Percentiles rank a stretch among this genome's conserved stretches.
Conservation (phyloP, 306 rosid genomes). For the Begonia loranthoides region DNA sequence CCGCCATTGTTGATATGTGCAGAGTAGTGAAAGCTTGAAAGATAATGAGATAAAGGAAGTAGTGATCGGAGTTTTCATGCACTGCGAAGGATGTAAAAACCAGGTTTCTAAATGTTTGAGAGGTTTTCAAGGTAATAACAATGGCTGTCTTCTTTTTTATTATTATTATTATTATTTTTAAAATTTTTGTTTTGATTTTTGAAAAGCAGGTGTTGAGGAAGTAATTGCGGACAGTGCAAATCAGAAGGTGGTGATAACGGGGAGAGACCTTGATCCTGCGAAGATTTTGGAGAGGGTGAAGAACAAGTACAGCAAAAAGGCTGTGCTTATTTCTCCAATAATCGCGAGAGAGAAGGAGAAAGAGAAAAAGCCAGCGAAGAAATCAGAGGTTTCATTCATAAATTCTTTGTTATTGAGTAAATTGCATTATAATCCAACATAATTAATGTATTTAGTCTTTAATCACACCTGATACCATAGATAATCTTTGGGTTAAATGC, state of each 20-base stretch:
- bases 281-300: conserved; percentile 36
- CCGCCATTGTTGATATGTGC: no score
- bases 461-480: no score
- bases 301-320: conserved; percentile 53
- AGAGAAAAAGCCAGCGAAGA: conserved; percentile 14
- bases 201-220: conserved; percentile 39
- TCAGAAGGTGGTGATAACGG: conserved; percentile 36
- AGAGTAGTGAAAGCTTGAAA: conserved; percentile 20
- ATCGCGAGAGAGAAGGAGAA: conserved; percentile 11
- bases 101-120: neutral
- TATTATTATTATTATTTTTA: neutral
- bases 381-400: conserved; percentile 17
- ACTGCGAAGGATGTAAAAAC: conserved; percentile 3
- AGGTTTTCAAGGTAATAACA: neutral
- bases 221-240: conserved; percentile 36
- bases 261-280: conserved; percentile 37
- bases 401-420: neutral
- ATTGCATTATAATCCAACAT: neutral
- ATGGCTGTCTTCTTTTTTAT: neutral
- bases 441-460: no score
- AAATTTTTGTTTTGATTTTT: neutral
- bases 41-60: neutral
- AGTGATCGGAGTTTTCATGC: neutral
- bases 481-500: no score
- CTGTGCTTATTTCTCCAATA: conserved; percentile 44